Evolutionary conservation across 148 eudicot species (phyloP).

Genomic region (Rhododendron mucronatum): DNA sequence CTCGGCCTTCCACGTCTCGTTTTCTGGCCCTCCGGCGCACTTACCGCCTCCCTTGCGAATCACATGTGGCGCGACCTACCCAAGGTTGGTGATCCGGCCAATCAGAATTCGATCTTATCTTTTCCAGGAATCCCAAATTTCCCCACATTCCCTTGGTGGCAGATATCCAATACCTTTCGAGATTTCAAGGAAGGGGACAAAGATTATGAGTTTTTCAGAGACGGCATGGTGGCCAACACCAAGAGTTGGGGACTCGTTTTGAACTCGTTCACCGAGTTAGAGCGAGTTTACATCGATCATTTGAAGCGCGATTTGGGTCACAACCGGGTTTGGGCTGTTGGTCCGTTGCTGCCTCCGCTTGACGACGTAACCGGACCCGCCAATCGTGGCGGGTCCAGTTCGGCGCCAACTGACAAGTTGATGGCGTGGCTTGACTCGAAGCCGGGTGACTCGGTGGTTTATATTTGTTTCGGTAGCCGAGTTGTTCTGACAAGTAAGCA

Average conservation of each 20-base stretch:
- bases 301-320: slow-evolving; percentile 22
- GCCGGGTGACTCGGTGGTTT: slow-evolving; percentile 36
- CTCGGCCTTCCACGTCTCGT: slow-evolving; percentile 43
- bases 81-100: background rate
- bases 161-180: slow-evolving; percentile 19
- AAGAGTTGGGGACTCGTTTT: slow-evolving; percentile 41
- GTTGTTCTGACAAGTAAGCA: slow-evolving; percentile 32
- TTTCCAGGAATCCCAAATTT: slow-evolving; percentile 18
- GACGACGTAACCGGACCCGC: background rate
- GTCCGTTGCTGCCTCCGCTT: slow-evolving; percentile 22
- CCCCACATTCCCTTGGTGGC: slow-evolving; percentile 2
- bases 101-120: background rate
- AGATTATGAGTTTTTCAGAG: slow-evolving; percentile 26
- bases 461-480: slow-evolving; percentile 68
- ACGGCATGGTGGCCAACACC: slow-evolving; percentile 32
- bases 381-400: background rate
- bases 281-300: slow-evolving; percentile 28
- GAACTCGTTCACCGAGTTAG: slow-evolving; percentile 42
- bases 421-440: slow-evolving; percentile 52
- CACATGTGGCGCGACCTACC: slow-evolving; percentile 14
- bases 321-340: slow-evolving; percentile 34
- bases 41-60: slow-evolving; percentile 1
- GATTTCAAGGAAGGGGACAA: slow-evolving; percentile 29
- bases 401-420: slow-evolving; percentile 5
- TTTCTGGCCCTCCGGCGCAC: slow-evolving; percentile 35